These are phyloP conservation scores for Asclepias syriaca DNA, from an alignment of 257 asterid genomes.

Conservation along the genomic window DNA sequence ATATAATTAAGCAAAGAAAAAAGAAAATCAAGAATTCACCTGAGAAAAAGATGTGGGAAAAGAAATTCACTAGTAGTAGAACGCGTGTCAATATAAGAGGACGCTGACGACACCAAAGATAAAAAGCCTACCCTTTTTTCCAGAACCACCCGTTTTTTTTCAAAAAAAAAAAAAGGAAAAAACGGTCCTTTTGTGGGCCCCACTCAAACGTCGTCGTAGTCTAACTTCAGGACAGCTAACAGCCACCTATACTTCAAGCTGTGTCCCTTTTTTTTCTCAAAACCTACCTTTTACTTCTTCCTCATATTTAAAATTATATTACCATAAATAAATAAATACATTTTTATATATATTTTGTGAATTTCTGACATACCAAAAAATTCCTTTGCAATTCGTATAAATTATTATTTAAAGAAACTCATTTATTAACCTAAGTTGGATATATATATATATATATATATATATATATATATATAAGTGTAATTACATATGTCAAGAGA, in stretches of 20 bases:
- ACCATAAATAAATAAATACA: too few relatives aligned
- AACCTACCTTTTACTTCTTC: not conserved
- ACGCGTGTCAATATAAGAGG: slow-evolving; percentile 8
- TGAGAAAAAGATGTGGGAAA: not conserved
- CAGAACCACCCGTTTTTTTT: slow-evolving; percentile 4
- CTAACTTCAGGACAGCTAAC: slow-evolving; percentile 7
- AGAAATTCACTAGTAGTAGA: not conserved
- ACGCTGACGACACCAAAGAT: slow-evolving; percentile 13
- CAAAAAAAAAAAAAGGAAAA: not conserved
- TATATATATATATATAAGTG: too few relatives aligned
- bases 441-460: too few relatives aligned
- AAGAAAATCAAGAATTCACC: not conserved
- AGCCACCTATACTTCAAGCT: slow-evolving; percentile 10
- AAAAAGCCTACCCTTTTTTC: not conserved
- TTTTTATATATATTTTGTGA: too few relatives aligned
- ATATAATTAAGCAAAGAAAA: not conserved
- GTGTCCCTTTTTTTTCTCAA: too few relatives aligned
- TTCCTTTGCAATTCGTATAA: too few relatives aligned
- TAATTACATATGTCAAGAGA: too few relatives aligned
- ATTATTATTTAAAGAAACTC: too few relatives aligned
- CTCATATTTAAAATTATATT: not conserved
- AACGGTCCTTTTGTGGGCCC: slow-evolving; percentile 14
- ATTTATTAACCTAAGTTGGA: too few relatives aligned
- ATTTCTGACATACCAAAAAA: too few relatives aligned
- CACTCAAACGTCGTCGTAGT: not conserved